Evolutionary conservation across 768 basidiomycete species (phyloP), one percentile per base, ranked within the genome.

Genomic region (Suillus weaverae): DNA sequence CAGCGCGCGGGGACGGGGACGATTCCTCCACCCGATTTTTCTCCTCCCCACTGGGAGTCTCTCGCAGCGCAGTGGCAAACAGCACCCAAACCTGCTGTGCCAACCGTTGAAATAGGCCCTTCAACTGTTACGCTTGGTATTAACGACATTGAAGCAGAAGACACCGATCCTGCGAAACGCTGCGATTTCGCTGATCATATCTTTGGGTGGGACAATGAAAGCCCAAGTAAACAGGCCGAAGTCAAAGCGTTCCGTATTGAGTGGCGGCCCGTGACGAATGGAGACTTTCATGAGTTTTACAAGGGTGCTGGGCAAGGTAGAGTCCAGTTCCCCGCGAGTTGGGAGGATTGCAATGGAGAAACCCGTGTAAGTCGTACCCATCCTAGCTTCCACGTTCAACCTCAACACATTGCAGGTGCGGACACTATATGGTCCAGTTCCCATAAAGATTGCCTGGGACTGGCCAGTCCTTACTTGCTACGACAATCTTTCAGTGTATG

Each of bases 181-280:
- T 70, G 74, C 0, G 81, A 85, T 30, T 74, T 84, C 51, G 73
- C 77, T 20, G 77, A 76, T 9, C 89, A 96, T 70, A 86, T 89
- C 63, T 94, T 92, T 75, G 95, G 95, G 0, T 95, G 97, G 97
- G 97, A 99, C 74, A 95, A 94, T 70, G 97, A 99, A 78, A 82
- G 89, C 68, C 94, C 95, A 2, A 79, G 80, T 67, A 80, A 88
- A 30, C 72, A 71, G 16, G 85, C 89, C n/a, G 68, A 82, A 0
- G 88, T 97, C 38, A 80, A 77, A 46, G 65, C 84, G 66, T 95
- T 98, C 81, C 83, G 81, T 69, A 89, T 97, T 46, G 89, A 90
- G 48, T 90, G 92, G 84, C 80, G 94, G 66, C 95, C 95, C 1
- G 81, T 99, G 41, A 94, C 90, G 62, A 99, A 99, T 67, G 89